Conservation (phyloP, 2,329 filamentous ascomycete species). For the Fusarium anguioides region DNA sequence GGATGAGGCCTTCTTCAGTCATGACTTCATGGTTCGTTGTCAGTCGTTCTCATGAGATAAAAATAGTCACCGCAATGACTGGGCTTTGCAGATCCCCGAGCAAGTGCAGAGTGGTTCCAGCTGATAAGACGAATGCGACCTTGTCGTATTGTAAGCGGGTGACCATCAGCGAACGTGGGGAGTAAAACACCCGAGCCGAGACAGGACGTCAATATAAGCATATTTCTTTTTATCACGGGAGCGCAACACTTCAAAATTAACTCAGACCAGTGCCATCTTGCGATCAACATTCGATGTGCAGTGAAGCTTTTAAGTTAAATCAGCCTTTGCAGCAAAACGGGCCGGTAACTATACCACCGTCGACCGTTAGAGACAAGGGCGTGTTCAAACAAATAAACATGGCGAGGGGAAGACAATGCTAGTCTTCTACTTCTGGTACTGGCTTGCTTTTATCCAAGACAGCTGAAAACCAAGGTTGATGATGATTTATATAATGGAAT, state of each 20-base stretch:
- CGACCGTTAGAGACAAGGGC: background rate
- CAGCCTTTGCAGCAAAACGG: background rate
- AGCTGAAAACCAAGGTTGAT: background rate
- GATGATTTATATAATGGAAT: background rate
- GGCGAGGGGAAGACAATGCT: no score
- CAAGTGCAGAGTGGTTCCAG: conserved; percentile 1
- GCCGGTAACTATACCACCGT: conserved; percentile 10
- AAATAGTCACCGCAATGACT: conserved; percentile 1
- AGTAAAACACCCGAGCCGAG: background rate
- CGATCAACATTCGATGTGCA: background rate
- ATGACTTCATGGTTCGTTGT: conserved; percentile 16
- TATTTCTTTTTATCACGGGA: background rate
- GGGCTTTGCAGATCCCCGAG: background rate
- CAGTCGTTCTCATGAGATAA: background rate
- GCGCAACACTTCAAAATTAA: background rate
- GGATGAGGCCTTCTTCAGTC: background rate
- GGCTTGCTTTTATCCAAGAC: background rate
- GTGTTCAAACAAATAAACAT: background rate
- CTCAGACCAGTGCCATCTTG: conserved; percentile 2
- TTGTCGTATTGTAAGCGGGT: background rate
- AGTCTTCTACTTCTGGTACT: background rate
- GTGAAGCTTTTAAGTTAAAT: background rate
- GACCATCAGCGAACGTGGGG: background rate
- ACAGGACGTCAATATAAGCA: conserved; percentile 22
- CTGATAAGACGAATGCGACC: conserved; percentile 6